Evolutionary conservation across 352 stramenopile species (phyloP), one percentile per base, ranked within the genome.

Genomic region (Globisporangium abappressorium): DNA sequence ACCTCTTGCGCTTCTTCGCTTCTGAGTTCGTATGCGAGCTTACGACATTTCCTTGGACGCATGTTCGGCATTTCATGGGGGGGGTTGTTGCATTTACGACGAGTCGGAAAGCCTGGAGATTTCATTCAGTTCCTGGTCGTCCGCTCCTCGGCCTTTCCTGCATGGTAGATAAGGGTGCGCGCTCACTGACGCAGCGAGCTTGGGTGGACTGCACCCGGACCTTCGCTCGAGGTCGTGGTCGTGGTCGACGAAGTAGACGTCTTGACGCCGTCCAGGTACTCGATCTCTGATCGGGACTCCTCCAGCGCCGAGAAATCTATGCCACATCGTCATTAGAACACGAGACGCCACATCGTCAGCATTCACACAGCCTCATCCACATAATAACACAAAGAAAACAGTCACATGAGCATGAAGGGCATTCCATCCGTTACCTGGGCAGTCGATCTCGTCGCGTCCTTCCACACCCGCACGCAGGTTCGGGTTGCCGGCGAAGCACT

Each of bases 251-350:
- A 70, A 57, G 43, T 58, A 33, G 12, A 58, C 54, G 14, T 38
- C 57, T 78, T 67, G 18, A 79, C 79, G 56, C 79, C 79, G 20
- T 76, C 77, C 22, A 87, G 54, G 59, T 82, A 87, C 33, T 76
- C 77, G 61, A 87, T 64, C 59, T 78, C 73, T 12, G 79, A 81
- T 24, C 84, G 80, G 53, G 80, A 85, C 63, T 92, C 84, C 62
- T 89, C 82, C 30, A 90, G 66, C 47, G 72, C 68, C n/a, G 65
- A n/a, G 53, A 92, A 90, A 60, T 88, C 84, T 90, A 47, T n/a
- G 24, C 43, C 41, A 49, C 41, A 49, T 15, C 1, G 33, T 6
- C 7, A 41, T 26, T 20, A 41, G 11, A 55, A 20, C 28, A 66
- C 57, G 24, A 46, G 22, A 69, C 26, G 57, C 2, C 9, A 2